These are phyloP conservation scores for Vigna angularis DNA, from an alignment of 306 rosid species.

Conservation along the genomic window DNA sequence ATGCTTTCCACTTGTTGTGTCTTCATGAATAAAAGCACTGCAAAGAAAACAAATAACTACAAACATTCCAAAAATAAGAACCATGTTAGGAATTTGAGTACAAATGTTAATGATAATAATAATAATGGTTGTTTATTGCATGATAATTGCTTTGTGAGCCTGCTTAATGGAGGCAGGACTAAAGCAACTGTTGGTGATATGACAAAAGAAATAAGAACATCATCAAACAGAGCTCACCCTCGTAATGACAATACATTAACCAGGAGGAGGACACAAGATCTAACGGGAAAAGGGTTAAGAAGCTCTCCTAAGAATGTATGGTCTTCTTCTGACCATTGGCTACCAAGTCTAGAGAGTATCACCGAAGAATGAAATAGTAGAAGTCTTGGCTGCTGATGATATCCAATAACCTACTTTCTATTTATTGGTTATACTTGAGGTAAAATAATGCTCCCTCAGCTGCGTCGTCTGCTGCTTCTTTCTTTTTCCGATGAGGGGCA, in stretches of 20 bases:
- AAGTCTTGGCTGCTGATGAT: conserved; percentile 40
- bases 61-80: conserved; percentile 21
- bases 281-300: conserved; percentile 44
- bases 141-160: conserved; percentile 36
- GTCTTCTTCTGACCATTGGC: conserved; percentile 56
- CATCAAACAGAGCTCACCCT: conserved; percentile 33
- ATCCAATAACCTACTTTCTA: conserved; percentile 31
- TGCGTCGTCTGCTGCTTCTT: conserved; percentile 66
- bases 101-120: conserved; percentile 15
- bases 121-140: conserved; percentile 18
- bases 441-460: conserved; percentile 78
- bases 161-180: conserved; percentile 30
- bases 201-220: conserved; percentile 37
- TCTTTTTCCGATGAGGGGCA: conserved; percentile 60
- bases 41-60: conserved; percentile 38
- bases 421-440: conserved; percentile 46
- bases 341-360: conserved; percentile 66
- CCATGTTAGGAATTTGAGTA: conserved; percentile 20
- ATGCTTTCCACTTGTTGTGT: conserved; percentile 43
- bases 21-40: conserved; percentile 40
- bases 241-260: conserved; percentile 31
- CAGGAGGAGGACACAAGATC: conserved; percentile 45
- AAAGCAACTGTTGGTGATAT: conserved; percentile 38
- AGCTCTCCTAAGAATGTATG: conserved; percentile 52
- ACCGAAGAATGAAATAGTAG: conserved; percentile 57